Percentiles rank a stretch among this genome's conserved stretches.
phyloP scores from a whole-genome alignment of 2,329 filamentous ascomycete genomes.

The Hypoxylon sp. region DNA sequence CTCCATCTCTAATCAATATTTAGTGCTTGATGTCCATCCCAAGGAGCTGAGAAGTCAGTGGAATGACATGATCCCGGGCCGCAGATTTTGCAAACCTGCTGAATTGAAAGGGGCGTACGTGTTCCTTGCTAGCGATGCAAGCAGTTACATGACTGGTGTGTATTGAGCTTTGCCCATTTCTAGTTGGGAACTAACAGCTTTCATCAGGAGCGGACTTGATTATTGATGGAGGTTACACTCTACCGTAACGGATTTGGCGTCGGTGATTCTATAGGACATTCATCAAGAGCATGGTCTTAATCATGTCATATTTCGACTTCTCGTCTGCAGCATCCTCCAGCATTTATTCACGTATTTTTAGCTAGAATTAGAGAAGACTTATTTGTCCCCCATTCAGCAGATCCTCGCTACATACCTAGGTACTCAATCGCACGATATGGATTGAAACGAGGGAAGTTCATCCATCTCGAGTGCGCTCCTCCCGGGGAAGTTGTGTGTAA shows the following conservation, averaged over 20 bases:
- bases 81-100: slow-evolving; percentile 50
- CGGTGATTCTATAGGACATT: neutral
- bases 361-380: neutral
- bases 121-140: slow-evolving; percentile 56
- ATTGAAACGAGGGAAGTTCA: neutral
- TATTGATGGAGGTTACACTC: slow-evolving; percentile 50
- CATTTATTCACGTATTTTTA: neutral
- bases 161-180: neutral
- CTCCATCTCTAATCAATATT: neutral
- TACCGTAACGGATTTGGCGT: slow-evolving; percentile 12
- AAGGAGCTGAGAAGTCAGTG: slow-evolving; percentile 48
- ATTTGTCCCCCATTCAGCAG: neutral
- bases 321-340: neutral
- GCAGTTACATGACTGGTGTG: slow-evolving; percentile 57
- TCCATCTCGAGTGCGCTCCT: neutral
- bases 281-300: neutral
- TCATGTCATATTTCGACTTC: neutral
- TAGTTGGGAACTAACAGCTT: slow-evolving; percentile 7
- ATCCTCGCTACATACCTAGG: too few relatives aligned
- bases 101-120: slow-evolving; percentile 56
- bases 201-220: slow-evolving; percentile 46
- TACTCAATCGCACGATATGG: neutral
- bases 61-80: slow-evolving; percentile 50
- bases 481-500: neutral
- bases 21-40: slow-evolving; percentile 52